Percentiles rank a stretch among this genome's conserved stretches.
These are phyloP conservation scores for Globisporangium irregulare DNA, from an alignment of 352 stramenopile genomes.

Conservation along the genomic window DNA sequence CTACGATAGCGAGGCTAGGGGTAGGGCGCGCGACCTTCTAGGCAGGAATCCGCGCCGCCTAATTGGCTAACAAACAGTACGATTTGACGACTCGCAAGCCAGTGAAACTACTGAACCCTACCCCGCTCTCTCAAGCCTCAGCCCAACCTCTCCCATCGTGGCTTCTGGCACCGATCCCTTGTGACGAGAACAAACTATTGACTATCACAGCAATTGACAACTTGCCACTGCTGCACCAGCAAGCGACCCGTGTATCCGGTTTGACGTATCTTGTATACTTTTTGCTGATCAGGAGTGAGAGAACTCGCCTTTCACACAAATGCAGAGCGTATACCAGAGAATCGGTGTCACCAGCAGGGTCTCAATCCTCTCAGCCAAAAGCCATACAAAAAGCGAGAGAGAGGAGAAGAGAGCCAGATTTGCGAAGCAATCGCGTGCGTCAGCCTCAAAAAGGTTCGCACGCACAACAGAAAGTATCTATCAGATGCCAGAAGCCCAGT, in stretches of 20 bases:
- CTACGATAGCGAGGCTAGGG: background rate
- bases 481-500: background rate
- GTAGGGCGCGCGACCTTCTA: background rate
- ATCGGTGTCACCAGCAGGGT: too few relatives aligned
- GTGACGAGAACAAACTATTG: too few relatives aligned
- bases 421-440: background rate
- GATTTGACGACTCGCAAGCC: background rate
- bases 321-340: too few relatives aligned
- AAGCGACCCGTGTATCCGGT: too few relatives aligned
- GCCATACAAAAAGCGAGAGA: background rate
- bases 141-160: background rate
- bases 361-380: too few relatives aligned
- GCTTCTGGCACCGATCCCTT: too few relatives aligned
- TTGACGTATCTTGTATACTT: too few relatives aligned
- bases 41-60: background rate
- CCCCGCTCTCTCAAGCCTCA: background rate
- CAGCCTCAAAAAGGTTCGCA: background rate
- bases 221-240: too few relatives aligned
- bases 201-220: too few relatives aligned
- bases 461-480: background rate
- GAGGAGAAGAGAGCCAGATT: background rate
- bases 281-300: too few relatives aligned
- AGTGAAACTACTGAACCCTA: slow-evolving; percentile 1
- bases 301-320: too few relatives aligned
- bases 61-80: background rate